phyloP scores from a whole-genome alignment of 2,329 filamentous ascomycete genomes.

The Ilyonectria sp. region DNA sequence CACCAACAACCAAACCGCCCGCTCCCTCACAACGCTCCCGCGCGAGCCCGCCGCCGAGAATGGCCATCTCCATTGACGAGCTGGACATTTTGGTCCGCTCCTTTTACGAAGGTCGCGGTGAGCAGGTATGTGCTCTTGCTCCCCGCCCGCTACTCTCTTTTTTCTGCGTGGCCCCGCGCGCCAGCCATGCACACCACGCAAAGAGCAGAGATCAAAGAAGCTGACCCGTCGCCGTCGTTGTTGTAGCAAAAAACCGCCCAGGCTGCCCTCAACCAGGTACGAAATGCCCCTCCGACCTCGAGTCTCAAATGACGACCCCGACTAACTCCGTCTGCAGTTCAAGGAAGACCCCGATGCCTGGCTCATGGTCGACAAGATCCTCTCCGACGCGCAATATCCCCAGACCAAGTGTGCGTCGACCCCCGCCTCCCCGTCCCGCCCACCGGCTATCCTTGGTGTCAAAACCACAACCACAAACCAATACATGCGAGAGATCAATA shows the following conservation, averaged over 20 bases:
- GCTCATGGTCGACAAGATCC: slow-evolving; percentile 97
- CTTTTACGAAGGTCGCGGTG: slow-evolving; percentile 97
- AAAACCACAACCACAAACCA: slow-evolving; percentile 9
- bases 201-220: slow-evolving; percentile 25
- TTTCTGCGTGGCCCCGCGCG: slow-evolving; percentile 24
- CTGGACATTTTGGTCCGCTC: slow-evolving; percentile 95
- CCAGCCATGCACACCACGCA: slow-evolving; percentile 33
- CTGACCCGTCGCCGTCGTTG: slow-evolving; percentile 53
- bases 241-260: slow-evolving; percentile 96
- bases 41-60: slow-evolving; percentile 56
- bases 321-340: slow-evolving; percentile 73
- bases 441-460: slow-evolving; percentile 6
- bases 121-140: slow-evolving; percentile 75
- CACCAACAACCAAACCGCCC: slow-evolving; percentile 40
- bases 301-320: background rate
- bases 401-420: slow-evolving; percentile 90
- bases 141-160: slow-evolving; percentile 27
- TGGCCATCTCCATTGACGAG: slow-evolving; percentile 87
- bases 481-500: slow-evolving; percentile 11
- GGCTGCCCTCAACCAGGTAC: slow-evolving; percentile 91
- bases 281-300: slow-evolving; percentile 48
- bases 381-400: slow-evolving; percentile 91
- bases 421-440: slow-evolving; percentile 29
- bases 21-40: slow-evolving; percentile 49
- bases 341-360: slow-evolving; percentile 99